Evolutionary conservation across 2,329 filamentous ascomycete species (phyloP).

Genomic region (Helotiales sp.): DNA sequence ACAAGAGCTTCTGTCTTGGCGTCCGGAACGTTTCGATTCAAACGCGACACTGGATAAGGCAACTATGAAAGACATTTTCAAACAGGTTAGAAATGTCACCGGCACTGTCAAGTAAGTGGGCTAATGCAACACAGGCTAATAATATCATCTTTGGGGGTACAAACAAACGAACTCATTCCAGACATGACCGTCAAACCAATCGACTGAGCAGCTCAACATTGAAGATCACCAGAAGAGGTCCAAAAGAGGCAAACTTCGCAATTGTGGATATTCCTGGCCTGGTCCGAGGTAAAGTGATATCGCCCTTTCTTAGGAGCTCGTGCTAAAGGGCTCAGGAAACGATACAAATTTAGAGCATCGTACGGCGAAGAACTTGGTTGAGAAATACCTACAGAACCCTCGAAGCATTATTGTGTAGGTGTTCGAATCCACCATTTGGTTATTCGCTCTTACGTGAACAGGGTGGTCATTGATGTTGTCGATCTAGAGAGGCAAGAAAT

Average conservation of each 20-base stretch:
- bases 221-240: conserved; percentile 18
- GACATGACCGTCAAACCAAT: neutral
- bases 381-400: conserved; percentile 39
- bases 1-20: conserved; percentile 6
- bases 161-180: neutral
- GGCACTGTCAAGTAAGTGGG: neutral
- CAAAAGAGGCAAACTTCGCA: conserved; percentile 23
- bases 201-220: conserved; percentile 19
- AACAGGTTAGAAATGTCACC: conserved; percentile 7
- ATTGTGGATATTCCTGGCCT: conserved; percentile 33
- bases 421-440: neutral
- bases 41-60: conserved; percentile 6
- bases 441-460: neutral
- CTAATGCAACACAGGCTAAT: conserved; percentile 5
- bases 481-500: conserved; percentile 9
- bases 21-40: conserved; percentile 6
- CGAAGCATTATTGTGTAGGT: conserved; percentile 42
- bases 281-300: conserved; percentile 19
- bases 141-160: conserved; percentile 11
- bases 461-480: conserved; percentile 4
- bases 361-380: conserved; percentile 22
- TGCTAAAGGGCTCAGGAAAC: neutral
- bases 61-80: conserved; percentile 10
- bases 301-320: neutral
- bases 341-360: conserved; percentile 12